Conservation (phyloP, 2,329 filamentous ascomycete species). For the Trichoderma koningii region DNA sequence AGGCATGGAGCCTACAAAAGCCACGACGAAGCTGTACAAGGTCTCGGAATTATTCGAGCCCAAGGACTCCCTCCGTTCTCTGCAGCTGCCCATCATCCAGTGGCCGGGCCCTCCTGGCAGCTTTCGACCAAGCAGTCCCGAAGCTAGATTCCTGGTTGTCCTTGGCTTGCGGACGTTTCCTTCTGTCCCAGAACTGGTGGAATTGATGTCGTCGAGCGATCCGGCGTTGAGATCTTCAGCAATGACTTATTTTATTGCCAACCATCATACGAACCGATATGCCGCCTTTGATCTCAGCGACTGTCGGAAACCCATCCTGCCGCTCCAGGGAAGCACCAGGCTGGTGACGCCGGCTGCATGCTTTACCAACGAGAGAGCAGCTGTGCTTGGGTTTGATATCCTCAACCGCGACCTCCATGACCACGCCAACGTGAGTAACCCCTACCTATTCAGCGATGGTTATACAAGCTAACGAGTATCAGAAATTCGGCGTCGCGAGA, state of each 20-base stretch:
- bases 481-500: conserved; percentile 80
- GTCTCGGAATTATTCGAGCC: conserved; percentile 83
- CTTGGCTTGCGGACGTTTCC: conserved; percentile 77
- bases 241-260: conserved; percentile 79
- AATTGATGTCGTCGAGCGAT: conserved; percentile 70
- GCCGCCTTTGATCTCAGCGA: conserved; percentile 59
- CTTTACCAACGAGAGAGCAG: conserved; percentile 76
- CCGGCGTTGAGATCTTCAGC: conserved; percentile 64
- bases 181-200: conserved; percentile 70
- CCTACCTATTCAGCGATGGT: neutral
- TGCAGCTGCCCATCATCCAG: conserved; percentile 75
- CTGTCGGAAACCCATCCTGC: conserved; percentile 65
- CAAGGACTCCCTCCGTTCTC: conserved; percentile 65
- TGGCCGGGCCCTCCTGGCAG: conserved; percentile 71
- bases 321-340: conserved; percentile 67
- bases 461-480: conserved; percentile 21
- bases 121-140: conserved; percentile 64
- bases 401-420: conserved; percentile 73
- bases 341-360: conserved; percentile 75
- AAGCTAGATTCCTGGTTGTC: conserved; percentile 71
- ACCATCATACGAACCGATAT: conserved; percentile 79
- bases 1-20: conserved; percentile 56
- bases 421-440: conserved; percentile 62
- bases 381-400: conserved; percentile 78
- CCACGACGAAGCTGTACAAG: conserved; percentile 61